Base-by-base conservation (phyloP, 495 filamentous ascomycete genomes). In the Podospora pseudopauciseta region DNA sequence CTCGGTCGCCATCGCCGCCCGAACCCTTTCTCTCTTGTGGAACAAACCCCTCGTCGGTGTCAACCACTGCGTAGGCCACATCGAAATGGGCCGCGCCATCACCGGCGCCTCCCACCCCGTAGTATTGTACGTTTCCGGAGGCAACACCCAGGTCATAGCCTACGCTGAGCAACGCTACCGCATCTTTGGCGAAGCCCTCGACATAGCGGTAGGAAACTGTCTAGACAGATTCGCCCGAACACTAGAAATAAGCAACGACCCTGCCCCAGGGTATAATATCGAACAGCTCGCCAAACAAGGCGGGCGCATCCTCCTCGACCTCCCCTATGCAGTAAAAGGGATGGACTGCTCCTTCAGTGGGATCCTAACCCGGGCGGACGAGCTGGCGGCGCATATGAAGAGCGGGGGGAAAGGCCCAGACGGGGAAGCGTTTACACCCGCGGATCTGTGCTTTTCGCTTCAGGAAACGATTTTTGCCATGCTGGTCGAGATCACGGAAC, bases 291-390 rank as follows among this genome's bases (percentile, higher is more conserved):
- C 95, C 15, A 97, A 97, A 80, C 81, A 86, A 68, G 91, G 79
- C 23, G 66, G 70, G 1, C 84, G 83, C 60, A 80, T 86, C 62
- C 79, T 98, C 44, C 80, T 98, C 6, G 95, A 98, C 68, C 83
- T 99, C 32, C 96, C 95, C 3, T 99, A 99, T 74, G 87, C 93
- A 18, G 95, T 99, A 39, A 99, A 99, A 75, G 95, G 95, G 54
- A 99, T 99, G 95, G 95, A 99, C 77, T 94, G 91, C 72, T 94
- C 91, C 28, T 97, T 99, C 78, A 92, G 89, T 5, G 95, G 95
- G 3, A 96, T 99, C 64, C 79, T 99, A 26, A 92, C 91, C 2
- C 84, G 87, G 1, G 89, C 94, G 30, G 96, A 99, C 75, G 78
- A 84, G 32, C 79, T 97, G 53, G 95, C 94, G 1, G 86, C 81